Conservation (phyloP, 139 green algal genomes). For the Pleodorina starrii region DNA sequence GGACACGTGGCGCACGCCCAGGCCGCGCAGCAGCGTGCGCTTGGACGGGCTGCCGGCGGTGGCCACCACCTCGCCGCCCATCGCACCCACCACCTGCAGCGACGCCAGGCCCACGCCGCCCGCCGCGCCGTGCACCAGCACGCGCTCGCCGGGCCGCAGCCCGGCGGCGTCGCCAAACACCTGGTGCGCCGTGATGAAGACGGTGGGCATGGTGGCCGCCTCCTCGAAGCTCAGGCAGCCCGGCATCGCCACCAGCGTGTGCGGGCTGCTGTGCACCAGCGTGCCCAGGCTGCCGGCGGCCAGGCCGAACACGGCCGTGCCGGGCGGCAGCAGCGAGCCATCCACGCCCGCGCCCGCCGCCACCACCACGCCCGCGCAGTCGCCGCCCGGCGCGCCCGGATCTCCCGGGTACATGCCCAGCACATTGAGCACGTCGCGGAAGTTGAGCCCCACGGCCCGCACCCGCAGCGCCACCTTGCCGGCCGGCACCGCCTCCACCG, state of each 20-base stretch:
- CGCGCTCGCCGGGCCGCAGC: conserved; percentile 52
- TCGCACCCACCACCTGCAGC: conserved; percentile 67
- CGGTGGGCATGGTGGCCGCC: conserved; percentile 84
- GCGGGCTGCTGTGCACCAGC: conserved; percentile 64
- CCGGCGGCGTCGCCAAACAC: conserved; percentile 63
- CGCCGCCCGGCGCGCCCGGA: conserved; percentile 81
- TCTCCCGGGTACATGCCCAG: conserved; percentile 92
- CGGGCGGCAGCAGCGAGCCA: conserved; percentile 40
- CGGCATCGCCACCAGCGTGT: conserved; percentile 78
- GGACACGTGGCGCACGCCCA: conserved; percentile 68
- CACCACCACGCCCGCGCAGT: conserved; percentile 89
- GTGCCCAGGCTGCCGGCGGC: conserved; percentile 81
- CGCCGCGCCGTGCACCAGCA: conserved; percentile 83
- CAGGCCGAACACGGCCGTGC: conserved; percentile 85
- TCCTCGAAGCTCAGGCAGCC: conserved; percentile 77
- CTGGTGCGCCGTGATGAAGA: conserved; percentile 86
- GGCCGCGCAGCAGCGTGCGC: conserved; percentile 73
- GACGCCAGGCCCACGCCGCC: conserved; percentile 87
- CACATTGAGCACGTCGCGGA: conserved; percentile 83
- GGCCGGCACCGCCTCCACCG: conserved; percentile 67
- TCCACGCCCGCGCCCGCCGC: background rate
- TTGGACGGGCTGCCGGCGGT: conserved; percentile 84
- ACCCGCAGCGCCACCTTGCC: conserved; percentile 74
- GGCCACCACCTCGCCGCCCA: conserved; percentile 64
- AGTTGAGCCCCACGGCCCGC: conserved; percentile 86